Percentiles rank a stretch among this genome's conserved stretches.
These are phyloP conservation scores for Lachnellula occidentalis DNA, from an alignment of 2,329 filamentous ascomycete genomes.

Conservation along the genomic window DNA sequence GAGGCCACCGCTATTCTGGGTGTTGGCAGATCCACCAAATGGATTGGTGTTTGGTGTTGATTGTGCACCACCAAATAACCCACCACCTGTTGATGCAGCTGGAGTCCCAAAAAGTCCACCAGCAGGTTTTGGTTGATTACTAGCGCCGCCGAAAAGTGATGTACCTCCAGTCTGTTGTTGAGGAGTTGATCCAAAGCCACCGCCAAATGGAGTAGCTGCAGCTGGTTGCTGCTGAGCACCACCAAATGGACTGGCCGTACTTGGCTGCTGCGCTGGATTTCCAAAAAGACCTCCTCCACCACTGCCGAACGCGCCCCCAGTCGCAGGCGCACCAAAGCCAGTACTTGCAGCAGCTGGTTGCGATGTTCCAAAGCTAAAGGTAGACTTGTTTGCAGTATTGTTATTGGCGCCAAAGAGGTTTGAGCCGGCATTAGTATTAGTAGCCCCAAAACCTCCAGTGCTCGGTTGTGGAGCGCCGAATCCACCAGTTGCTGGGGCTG, in stretches of 20 bases:
- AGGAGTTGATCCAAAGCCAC: conserved; percentile 31
- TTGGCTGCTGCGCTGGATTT: conserved; percentile 15
- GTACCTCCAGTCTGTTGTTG: conserved; percentile 36
- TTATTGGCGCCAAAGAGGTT: conserved; percentile 15
- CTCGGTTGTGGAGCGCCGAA: conserved; percentile 33
- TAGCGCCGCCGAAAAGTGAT: conserved; percentile 36
- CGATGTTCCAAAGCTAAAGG: conserved; percentile 16
- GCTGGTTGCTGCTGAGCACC: conserved; percentile 35
- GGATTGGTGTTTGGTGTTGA: conserved; percentile 33
- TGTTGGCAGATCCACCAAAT: conserved; percentile 33
- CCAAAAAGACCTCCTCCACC: conserved; percentile 35
- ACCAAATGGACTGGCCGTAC: conserved; percentile 26
- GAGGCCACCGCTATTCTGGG: conserved; percentile 34
- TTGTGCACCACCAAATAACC: conserved; percentile 35
- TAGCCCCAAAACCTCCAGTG: conserved; percentile 19
- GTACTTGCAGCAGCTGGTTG: conserved; percentile 1
- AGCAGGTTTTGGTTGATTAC: conserved; percentile 28
- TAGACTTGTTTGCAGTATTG: conserved; percentile 34
- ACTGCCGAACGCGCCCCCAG: conserved; percentile 7
- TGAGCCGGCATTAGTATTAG: conserved; percentile 19
- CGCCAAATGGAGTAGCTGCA: conserved; percentile 30
- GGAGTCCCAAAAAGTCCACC: conserved; percentile 25
- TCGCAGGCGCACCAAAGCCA: conserved; percentile 15
- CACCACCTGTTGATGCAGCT: conserved; percentile 30
- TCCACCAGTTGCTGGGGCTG: conserved; percentile 27